Percentiles rank a stretch among this genome's conserved stretches.
Evolutionary conservation across 495 filamentous ascomycete genomes (phyloP).

Genomic region (Penicillium antarcticum): DNA sequence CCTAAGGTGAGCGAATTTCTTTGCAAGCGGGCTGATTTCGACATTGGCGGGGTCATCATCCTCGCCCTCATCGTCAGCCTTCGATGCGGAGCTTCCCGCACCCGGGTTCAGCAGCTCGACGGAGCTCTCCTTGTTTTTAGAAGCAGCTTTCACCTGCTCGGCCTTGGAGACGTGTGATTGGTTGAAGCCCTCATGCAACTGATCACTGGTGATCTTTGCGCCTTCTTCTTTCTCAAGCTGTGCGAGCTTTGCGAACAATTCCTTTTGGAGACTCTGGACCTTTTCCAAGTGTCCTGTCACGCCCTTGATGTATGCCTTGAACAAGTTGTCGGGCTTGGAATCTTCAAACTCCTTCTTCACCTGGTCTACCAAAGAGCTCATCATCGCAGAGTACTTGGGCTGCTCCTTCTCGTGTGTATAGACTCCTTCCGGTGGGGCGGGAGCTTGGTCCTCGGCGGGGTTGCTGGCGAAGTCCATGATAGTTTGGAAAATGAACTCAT

Average conservation of each 20-base stretch:
- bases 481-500: constrained; percentile 79
- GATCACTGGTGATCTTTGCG: constrained; percentile 90
- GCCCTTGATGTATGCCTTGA: constrained; percentile 69
- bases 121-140: constrained; percentile 31
- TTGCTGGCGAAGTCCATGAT: constrained; percentile 76
- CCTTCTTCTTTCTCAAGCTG: constrained; percentile 83
- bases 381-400: constrained; percentile 92
- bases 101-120: constrained; percentile 84
- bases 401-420: constrained; percentile 70
- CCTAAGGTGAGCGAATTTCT: constrained; percentile 75
- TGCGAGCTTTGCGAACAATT: constrained; percentile 67
- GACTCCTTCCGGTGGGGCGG: constrained; percentile 70
- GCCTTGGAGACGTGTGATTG: constrained; percentile 71
- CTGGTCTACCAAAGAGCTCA: constrained; percentile 85
- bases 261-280: constrained; percentile 70
- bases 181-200: constrained; percentile 89
- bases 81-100: constrained; percentile 41
- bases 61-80: constrained; percentile 55
- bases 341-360: constrained; percentile 87
- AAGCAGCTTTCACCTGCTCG: constrained; percentile 36
- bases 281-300: constrained; percentile 72
- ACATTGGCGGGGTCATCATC: constrained; percentile 70
- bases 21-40: constrained; percentile 70
- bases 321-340: constrained; percentile 58
- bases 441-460: constrained; percentile 69